Evolutionary conservation across 1,284 basidiomycete genomes (phyloP).

Genomic region (Ustilago loliicola): DNA sequence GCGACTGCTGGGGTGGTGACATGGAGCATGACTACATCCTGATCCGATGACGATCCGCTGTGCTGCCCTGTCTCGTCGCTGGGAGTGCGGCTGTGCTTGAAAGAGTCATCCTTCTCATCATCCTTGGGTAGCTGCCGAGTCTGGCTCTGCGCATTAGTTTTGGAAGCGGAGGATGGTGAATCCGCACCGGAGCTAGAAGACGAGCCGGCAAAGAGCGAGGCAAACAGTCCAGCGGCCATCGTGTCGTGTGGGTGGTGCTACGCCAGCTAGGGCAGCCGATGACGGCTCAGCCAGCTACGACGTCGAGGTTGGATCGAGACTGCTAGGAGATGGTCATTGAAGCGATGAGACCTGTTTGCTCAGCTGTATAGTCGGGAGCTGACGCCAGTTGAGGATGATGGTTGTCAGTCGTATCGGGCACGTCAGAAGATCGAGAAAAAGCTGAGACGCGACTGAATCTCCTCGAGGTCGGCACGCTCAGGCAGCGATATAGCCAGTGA

Average conservation of each 20-base stretch:
- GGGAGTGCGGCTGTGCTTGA: neutral
- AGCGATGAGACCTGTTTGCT: neutral
- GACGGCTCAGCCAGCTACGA: neutral
- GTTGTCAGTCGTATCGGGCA: neutral
- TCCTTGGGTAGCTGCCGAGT: neutral
- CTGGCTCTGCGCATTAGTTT: neutral
- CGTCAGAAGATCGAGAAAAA: neutral
- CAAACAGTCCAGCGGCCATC: conserved; percentile 38
- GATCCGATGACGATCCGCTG: conserved; percentile 2
- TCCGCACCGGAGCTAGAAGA: conserved; percentile 6
- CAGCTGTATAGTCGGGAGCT: neutral
- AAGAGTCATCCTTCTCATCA: neutral
- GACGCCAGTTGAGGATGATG: neutral
- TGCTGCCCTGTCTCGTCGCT: conserved; percentile 18
- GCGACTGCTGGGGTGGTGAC: neutral
- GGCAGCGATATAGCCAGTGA: neutral
- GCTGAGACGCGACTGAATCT: neutral
- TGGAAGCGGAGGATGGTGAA: neutral
- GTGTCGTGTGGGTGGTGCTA: conserved; percentile 5
- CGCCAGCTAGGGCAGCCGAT: conserved; percentile 6
- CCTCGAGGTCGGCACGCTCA: neutral
- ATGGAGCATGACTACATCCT: conserved; percentile 13
- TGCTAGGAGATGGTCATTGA: conserved; percentile 9
- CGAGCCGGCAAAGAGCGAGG: conserved; percentile 35
- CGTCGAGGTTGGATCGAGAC: neutral